phyloP scores from a whole-genome alignment of 352 stramenopile species.

The Lagenidium sp. region DNA sequence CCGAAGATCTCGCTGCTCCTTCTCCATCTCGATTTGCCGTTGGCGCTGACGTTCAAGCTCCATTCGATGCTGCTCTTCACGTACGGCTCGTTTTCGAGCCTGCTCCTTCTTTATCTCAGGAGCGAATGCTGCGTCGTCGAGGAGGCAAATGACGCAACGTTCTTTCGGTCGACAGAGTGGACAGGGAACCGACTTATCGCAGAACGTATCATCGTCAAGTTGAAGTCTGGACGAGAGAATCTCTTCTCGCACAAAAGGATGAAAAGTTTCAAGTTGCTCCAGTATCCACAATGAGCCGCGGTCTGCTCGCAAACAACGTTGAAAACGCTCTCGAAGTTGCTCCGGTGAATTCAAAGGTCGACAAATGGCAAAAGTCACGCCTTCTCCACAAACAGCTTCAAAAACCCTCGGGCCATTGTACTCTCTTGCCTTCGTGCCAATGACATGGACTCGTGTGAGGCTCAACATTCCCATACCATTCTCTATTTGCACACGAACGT shows the following conservation, averaged over 20 bases:
- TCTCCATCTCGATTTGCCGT: conserved; percentile 8
- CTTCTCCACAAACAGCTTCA: conserved; percentile 48
- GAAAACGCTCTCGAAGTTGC: conserved; percentile 41
- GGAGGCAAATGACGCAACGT: conserved; percentile 14
- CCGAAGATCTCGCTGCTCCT: conserved; percentile 3
- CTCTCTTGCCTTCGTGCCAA: conserved; percentile 25
- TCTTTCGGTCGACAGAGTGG: conserved; percentile 18
- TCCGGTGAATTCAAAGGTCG: conserved; percentile 21
- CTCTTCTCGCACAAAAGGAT: conserved; percentile 25
- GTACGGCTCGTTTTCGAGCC: conserved; percentile 3
- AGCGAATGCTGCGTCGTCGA: conserved; percentile 12
- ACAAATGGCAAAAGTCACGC: conserved; percentile 46
- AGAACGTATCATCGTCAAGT: too few species aligned
- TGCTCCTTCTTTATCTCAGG: conserved; percentile 10
- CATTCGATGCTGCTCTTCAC: conserved; percentile 8
- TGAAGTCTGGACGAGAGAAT: too few species aligned
- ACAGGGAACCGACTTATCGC: too few species aligned
- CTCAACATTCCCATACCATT: conserved; percentile 36
- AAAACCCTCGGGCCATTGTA: conserved; percentile 48
- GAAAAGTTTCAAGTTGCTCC: conserved; percentile 59
- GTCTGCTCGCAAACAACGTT: conserved; percentile 45
- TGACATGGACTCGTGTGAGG: conserved; percentile 32
- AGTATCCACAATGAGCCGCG: conserved; percentile 31
- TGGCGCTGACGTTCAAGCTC: conserved; percentile 6
- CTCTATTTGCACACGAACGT: conserved; percentile 60